Evolutionary conservation across 2,329 filamentous ascomycete species (phyloP), one percentile per base, ranked within the genome.

Genomic region (Botrytis tulipae): DNA sequence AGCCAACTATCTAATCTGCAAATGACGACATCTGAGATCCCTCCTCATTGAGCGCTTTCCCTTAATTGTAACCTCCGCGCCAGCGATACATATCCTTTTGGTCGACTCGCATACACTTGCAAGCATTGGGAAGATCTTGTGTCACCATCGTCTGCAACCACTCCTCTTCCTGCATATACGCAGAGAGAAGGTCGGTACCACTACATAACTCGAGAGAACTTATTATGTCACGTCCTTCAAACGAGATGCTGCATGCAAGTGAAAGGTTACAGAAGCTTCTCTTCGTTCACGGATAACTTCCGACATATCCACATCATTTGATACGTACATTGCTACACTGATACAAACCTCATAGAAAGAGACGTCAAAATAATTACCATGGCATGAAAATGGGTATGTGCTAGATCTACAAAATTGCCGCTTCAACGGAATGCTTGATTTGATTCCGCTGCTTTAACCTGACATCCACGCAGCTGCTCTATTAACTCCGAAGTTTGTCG

Each of bases 391-490:
- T 66, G 35, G 37, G 63, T 70, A 60, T 46, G 67, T 29, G 61
- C 60, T 63, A 42, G 46, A 32, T 63, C 20, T 63, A 51, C 32
- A 71, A 22, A 40, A 63, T 37, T 51, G 63, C 22, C 32, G 29
- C 8, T 25, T 20, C 29, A 51, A 35, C 25, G 66, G 44, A 54
- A 51, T 73, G 29, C 40, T 29, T 48, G n/a, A 40, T 22, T n/a
- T 22, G 20, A 18, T 14, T 37, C 32, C 63, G 46, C 40, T 22
- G 44, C 40, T 25, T 73, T 82, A 97, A 74, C 92, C 91, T 66
- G 89, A 91, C 89, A 98, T 91, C 96, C 95, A 98, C 71, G 94
- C 89, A 8, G 93, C 89, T 54, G 97, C 93, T 80, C 95, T 89
- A 80, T 91, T 91, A 32, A 92, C 93, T 35, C 95, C 96, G 81